phyloP scores from a whole-genome alignment of 805 yeast genomes.

The Kluyveromyces wickerhamii region DNA sequence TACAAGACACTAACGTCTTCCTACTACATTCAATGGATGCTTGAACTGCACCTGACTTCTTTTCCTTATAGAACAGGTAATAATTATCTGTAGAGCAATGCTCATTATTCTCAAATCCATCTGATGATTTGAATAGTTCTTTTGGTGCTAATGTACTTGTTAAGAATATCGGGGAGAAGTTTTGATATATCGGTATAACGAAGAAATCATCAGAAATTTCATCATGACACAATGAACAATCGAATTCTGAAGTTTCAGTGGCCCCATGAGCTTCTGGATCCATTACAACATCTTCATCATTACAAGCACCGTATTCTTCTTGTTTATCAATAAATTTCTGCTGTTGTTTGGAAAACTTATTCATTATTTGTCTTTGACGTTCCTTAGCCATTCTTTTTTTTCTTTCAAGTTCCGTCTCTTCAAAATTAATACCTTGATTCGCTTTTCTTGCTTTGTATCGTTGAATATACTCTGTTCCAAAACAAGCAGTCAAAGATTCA shows the following conservation, averaged over 20 bases:
- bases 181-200: slow-evolving; percentile 49
- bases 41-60: slow-evolving; percentile 11
- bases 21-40: slow-evolving; percentile 10
- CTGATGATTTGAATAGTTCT: slow-evolving; percentile 25
- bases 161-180: slow-evolving; percentile 44
- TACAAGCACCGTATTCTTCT: slow-evolving; percentile 30
- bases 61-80: slow-evolving; percentile 14
- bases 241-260: slow-evolving; percentile 18
- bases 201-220: slow-evolving; percentile 41
- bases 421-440: slow-evolving; percentile 30
- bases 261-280: slow-evolving; percentile 25
- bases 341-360: slow-evolving; percentile 65
- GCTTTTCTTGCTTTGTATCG: slow-evolving; percentile 42
- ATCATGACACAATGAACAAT: slow-evolving; percentile 58
- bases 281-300: slow-evolving; percentile 36
- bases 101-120: slow-evolving; percentile 23
- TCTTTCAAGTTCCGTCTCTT: slow-evolving; percentile 49
- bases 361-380: slow-evolving; percentile 53
- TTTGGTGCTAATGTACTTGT: slow-evolving; percentile 18
- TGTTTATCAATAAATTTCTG: slow-evolving; percentile 58
- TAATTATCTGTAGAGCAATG: slow-evolving; percentile 15
- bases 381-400: slow-evolving; percentile 51
- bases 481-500: slow-evolving; percentile 44
- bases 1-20: slow-evolving; percentile 67
- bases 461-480: slow-evolving; percentile 48